A percentile compares a stretch with the other conserved stretches of the same genome.
Evolutionary conservation across 2,329 filamentous ascomycete genomes (phyloP).

Genomic region (Curvularia hawaiiensis): DNA sequence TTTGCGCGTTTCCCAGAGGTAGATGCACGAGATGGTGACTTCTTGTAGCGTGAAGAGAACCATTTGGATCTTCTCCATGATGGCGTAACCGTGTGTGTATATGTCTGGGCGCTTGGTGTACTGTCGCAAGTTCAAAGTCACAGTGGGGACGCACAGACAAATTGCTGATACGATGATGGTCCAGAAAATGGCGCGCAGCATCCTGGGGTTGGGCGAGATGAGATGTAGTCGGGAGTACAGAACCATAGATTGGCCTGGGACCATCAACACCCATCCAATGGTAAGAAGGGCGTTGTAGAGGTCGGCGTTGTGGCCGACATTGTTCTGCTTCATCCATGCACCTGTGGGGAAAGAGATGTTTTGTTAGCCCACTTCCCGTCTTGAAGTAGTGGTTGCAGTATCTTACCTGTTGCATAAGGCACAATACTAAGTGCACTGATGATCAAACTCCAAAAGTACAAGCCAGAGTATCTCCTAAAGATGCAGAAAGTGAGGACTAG

Average conservation of each 20-base stretch:
- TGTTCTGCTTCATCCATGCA: constrained; percentile 10
- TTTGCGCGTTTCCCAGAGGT: constrained; percentile 54
- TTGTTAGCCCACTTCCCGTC: neutral
- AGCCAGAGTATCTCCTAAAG: constrained; percentile 22
- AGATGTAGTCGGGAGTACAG: constrained; percentile 58
- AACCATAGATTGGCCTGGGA: constrained; percentile 64
- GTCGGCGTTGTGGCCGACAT: constrained; percentile 17
- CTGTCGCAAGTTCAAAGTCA: constrained; percentile 41
- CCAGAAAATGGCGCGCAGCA: constrained; percentile 49
- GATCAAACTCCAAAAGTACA: constrained; percentile 25
- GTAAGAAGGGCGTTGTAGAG: constrained; percentile 45
- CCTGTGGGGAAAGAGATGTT: neutral
- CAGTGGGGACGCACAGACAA: constrained; percentile 55
- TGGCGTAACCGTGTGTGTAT: constrained; percentile 13
- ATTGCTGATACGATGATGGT: constrained; percentile 56
- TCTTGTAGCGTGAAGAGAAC: constrained; percentile 48
- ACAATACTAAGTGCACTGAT: constrained; percentile 17
- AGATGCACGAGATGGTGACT: constrained; percentile 46
- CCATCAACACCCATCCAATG: constrained; percentile 61
- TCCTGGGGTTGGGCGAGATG: constrained; percentile 9
- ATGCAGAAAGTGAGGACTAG: constrained; percentile 19
- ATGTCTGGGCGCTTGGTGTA: constrained; percentile 12
- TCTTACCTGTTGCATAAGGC: constrained; percentile 13
- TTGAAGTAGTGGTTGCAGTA: neutral
- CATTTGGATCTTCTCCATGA: constrained; percentile 50